A percentile compares a stretch with the other conserved stretches of the same genome.
phyloP scores from a whole-genome alignment of 2,329 filamentous ascomycete species.

The Ascochyta pisi region DNA sequence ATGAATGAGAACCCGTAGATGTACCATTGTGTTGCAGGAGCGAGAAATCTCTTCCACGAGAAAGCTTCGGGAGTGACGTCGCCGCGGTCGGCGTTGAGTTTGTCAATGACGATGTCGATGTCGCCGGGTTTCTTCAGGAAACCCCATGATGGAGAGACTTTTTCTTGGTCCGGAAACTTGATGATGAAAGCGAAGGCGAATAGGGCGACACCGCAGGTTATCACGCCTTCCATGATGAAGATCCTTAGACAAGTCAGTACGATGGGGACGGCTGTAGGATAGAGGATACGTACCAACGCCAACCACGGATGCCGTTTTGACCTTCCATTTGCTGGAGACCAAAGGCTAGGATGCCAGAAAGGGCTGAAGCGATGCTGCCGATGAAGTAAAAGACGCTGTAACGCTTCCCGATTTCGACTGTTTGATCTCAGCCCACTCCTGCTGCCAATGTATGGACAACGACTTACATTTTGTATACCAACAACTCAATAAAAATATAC shows the following conservation, averaged over 20 bases:
- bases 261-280: not conserved
- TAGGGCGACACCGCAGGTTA: conserved; percentile 28
- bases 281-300: conserved; percentile 24
- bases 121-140: conserved; percentile 29
- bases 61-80: conserved; percentile 28
- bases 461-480: conserved; percentile 36
- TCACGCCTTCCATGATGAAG: conserved; percentile 36
- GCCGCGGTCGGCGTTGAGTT: conserved; percentile 31
- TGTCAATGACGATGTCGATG: conserved; percentile 28
- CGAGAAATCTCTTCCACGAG: conserved; percentile 30
- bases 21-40: conserved; percentile 33
- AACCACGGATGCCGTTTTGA: conserved; percentile 27
- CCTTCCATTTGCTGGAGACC: conserved; percentile 35
- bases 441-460: not conserved
- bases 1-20: conserved; percentile 33
- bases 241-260: conserved; percentile 22
- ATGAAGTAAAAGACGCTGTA: conserved; percentile 37
- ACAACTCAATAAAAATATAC: conserved; percentile 28
- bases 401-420: conserved; percentile 31
- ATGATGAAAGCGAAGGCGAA: conserved; percentile 31
- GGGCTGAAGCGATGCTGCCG: conserved; percentile 31
- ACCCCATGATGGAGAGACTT: conserved; percentile 25
- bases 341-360: conserved; percentile 33
- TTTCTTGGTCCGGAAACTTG: conserved; percentile 35
- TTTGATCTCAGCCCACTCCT: not conserved